These are phyloP conservation scores for Penstemon eatonii DNA, from an alignment of 257 asterid species.

Conservation along the genomic window DNA sequence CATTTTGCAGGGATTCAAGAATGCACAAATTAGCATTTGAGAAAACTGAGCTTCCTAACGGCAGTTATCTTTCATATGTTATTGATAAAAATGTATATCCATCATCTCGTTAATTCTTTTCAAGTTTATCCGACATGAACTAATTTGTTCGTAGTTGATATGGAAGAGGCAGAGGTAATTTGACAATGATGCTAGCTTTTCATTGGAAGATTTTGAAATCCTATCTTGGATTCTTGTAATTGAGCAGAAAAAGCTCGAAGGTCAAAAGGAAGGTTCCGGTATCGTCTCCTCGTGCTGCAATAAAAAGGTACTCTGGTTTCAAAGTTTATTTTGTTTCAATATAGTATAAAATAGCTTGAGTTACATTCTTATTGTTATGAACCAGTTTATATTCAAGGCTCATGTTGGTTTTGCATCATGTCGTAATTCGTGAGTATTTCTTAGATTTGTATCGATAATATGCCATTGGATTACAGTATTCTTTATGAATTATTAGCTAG, in stretches of 20 bases:
- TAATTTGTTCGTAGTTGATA: too few relatives aligned
- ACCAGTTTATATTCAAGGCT: conserved; percentile 79
- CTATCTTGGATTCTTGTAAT: conserved; percentile 24
- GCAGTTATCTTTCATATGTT: too few relatives aligned
- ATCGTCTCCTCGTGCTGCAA: conserved; percentile 72
- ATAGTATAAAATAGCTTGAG: neutral
- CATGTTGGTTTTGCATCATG: conserved; percentile 94
- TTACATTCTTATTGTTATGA: conserved; percentile 19
- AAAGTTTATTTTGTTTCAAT: neutral
- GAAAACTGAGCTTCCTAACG: too few relatives aligned
- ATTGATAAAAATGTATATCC: neutral
- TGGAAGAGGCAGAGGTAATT: neutral
- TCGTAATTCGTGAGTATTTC: conserved; percentile 81
- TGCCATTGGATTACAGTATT: neutral
- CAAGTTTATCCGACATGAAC: neutral
- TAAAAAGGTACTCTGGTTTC: conserved; percentile 48
- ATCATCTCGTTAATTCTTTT: neutral
- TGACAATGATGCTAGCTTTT: too few relatives aligned
- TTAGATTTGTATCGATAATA: neutral
- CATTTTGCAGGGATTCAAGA: too few relatives aligned
- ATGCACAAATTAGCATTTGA: neutral
- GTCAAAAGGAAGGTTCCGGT: conserved; percentile 66
- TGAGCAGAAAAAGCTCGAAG: conserved; percentile 62
- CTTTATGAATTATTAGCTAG: neutral
- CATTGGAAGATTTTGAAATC: conserved; percentile 1